Conservation (phyloP, 2,329 filamentous ascomycete genomes). For the Berkeleyomyces basicola region DNA sequence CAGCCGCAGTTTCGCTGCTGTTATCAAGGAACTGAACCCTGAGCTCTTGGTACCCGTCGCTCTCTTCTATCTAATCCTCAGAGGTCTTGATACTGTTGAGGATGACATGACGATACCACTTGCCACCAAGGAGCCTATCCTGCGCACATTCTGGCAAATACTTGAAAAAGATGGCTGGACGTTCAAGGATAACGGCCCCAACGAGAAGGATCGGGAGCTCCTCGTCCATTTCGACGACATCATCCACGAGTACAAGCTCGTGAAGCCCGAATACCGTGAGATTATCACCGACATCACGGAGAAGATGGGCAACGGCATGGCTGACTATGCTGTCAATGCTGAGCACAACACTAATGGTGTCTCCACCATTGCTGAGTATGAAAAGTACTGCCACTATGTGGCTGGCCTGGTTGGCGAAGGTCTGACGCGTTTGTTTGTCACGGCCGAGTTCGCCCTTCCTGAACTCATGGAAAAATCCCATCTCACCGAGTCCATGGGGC, state of each 20-base stretch:
- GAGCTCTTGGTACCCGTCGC: conserved; percentile 80
- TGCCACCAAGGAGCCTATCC: conserved; percentile 65
- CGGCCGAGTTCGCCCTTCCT: conserved; percentile 71
- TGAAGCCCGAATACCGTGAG: conserved; percentile 67
- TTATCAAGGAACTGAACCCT: conserved; percentile 90
- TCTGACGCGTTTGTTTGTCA: conserved; percentile 75
- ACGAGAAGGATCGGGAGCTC: conserved; percentile 88
- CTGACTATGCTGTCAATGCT: conserved; percentile 76
- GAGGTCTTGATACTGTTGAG: conserved; percentile 93
- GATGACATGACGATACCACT: conserved; percentile 90
- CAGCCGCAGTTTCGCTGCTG: conserved; percentile 79
- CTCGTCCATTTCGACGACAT: conserved; percentile 85
- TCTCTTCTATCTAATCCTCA: conserved; percentile 83
- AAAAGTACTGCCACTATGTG: conserved; percentile 95
- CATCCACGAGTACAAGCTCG: conserved; percentile 68
- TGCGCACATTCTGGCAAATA: conserved; percentile 65
- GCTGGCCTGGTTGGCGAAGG: conserved; percentile 97
- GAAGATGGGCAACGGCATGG: conserved; percentile 98
- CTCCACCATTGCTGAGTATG: conserved; percentile 73
- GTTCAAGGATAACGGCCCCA: conserved; percentile 66
- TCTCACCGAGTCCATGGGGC: conserved; percentile 88
- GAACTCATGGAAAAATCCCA: conserved; percentile 61
- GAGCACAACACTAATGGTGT: conserved; percentile 68
- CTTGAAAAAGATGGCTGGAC: conserved; percentile 81
- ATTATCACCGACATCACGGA: conserved; percentile 87